A percentile compares a stretch with the other conserved stretches of the same genome.
Conservation (phyloP, 345 rosid species). For the Corchorus olitorius region DNA sequence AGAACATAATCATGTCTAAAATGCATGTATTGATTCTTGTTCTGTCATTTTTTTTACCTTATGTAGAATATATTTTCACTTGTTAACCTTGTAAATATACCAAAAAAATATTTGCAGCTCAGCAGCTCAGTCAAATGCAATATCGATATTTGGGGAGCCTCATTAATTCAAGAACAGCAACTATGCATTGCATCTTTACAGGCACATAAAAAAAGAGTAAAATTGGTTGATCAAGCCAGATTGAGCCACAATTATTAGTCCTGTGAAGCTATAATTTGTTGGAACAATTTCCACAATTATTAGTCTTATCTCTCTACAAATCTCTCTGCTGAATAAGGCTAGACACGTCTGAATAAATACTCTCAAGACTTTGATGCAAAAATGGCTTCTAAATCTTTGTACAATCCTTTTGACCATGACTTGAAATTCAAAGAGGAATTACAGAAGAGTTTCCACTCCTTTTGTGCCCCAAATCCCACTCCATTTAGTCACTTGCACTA, state of each 20-base stretch:
- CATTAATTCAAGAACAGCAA: too few relatives aligned
- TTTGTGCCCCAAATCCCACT: slow-evolving; percentile 67
- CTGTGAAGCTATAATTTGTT: background rate
- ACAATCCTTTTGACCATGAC: slow-evolving; percentile 54
- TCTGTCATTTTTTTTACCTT: too few relatives aligned
- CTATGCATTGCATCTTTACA: too few relatives aligned
- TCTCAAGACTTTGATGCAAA: slow-evolving; percentile 60
- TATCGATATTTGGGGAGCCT: too few relatives aligned
- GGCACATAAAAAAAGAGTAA: too few relatives aligned
- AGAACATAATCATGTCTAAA: too few relatives aligned
- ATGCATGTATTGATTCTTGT: too few relatives aligned
- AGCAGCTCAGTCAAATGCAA: too few relatives aligned
- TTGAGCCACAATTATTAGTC: background rate
- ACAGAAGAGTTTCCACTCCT: slow-evolving; percentile 64
- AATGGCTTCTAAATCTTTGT: slow-evolving; percentile 84
- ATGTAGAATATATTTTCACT: too few relatives aligned
- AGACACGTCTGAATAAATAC: background rate
- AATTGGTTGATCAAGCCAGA: too few relatives aligned
- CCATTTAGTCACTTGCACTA: slow-evolving; percentile 48
- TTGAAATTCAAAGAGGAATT: slow-evolving; percentile 55
- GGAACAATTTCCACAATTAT: background rate
- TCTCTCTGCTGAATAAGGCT: background rate
- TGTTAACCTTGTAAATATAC: too few relatives aligned
- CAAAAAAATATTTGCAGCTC: too few relatives aligned
- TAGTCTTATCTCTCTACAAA: background rate